Evolutionary conservation across 495 filamentous ascomycete species (phyloP).

Genomic region (Neurospora cerealis): DNA sequence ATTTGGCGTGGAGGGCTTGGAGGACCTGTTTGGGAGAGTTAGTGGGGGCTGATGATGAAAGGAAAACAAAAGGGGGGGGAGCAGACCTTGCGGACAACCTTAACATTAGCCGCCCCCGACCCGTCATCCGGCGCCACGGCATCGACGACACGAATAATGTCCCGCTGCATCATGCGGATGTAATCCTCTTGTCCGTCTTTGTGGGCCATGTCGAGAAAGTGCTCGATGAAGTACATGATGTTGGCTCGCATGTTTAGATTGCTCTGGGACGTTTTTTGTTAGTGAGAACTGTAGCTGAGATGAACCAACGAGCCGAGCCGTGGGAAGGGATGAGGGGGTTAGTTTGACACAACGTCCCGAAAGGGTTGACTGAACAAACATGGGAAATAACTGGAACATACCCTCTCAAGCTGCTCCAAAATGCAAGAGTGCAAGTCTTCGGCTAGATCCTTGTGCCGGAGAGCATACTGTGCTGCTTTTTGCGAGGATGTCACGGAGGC

Average conservation of each 20-base stretch:
- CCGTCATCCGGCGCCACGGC: slow-evolving; percentile 81
- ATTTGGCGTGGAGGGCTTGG: slow-evolving; percentile 54
- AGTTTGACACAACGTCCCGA: neutral
- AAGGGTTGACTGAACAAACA: neutral
- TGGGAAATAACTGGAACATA: slow-evolving; percentile 21
- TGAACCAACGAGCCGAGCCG: neutral
- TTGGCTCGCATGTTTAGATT: slow-evolving; percentile 96
- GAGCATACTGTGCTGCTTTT: slow-evolving; percentile 89
- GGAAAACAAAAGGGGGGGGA: too few species aligned
- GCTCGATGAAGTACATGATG: slow-evolving; percentile 98
- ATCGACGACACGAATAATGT: slow-evolving; percentile 82
- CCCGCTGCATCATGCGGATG: slow-evolving; percentile 86
- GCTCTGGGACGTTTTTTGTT: slow-evolving; percentile 39
- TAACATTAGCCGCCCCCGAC: slow-evolving; percentile 85
- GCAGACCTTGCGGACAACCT: slow-evolving; percentile 77
- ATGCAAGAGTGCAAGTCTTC: slow-evolving; percentile 97
- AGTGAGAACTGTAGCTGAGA: neutral
- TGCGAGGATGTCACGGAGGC: slow-evolving; percentile 80
- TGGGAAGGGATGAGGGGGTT: neutral
- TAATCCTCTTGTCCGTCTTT: slow-evolving; percentile 67
- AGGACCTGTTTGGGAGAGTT: too few species aligned
- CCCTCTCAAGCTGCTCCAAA: slow-evolving; percentile 83
- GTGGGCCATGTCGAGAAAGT: slow-evolving; percentile 77
- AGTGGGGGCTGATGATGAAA: too few species aligned
- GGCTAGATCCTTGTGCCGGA: slow-evolving; percentile 84